Percentiles rank a stretch among this genome's conserved stretches.
Evolutionary conservation across 2,329 filamentous ascomycete genomes (phyloP).

Genomic region (Hymenoscyphus scutula): DNA sequence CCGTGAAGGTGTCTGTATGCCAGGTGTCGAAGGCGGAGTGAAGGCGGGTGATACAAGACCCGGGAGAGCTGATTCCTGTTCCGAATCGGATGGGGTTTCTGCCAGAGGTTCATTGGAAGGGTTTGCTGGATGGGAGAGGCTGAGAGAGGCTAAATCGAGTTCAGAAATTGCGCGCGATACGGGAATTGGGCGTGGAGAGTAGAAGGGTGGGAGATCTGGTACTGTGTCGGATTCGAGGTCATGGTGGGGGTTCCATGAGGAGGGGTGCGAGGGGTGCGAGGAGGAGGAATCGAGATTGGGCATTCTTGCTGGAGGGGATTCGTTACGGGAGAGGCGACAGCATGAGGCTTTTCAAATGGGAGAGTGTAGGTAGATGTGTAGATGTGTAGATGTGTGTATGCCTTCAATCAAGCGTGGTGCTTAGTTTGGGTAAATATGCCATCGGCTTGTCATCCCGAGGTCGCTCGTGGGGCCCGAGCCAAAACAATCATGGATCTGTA

Average conservation of each 20-base stretch:
- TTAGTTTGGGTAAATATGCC: neutral
- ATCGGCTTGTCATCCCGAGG: too few species aligned
- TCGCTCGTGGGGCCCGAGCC: too few species aligned
- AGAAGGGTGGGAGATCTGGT: conserved; percentile 35
- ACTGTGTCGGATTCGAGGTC: conserved; percentile 27
- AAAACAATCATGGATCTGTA: too few species aligned
- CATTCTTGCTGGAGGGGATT: conserved; percentile 15
- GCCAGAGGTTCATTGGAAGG: conserved; percentile 17
- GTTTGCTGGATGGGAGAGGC: conserved; percentile 8
- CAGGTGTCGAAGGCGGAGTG: conserved; percentile 67
- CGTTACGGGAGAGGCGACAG: neutral
- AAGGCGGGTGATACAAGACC: conserved; percentile 80
- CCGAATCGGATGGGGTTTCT: conserved; percentile 17
- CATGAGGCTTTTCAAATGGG: neutral
- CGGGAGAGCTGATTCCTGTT: conserved; percentile 27
- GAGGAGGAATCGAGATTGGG: conserved; percentile 17
- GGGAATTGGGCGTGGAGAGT: conserved; percentile 37
- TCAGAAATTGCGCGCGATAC: conserved; percentile 37
- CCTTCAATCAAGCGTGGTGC: neutral
- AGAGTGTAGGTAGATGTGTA: too few species aligned
- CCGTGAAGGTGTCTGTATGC: conserved; percentile 51
- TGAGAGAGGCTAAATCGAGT: conserved; percentile 33
- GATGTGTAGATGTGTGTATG: too few species aligned
- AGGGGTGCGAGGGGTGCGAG: conserved; percentile 6
- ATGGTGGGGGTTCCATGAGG: conserved; percentile 20